Conservation (phyloP, 495 filamentous ascomycete species). For the Hyaloscypha bicolor region DNA sequence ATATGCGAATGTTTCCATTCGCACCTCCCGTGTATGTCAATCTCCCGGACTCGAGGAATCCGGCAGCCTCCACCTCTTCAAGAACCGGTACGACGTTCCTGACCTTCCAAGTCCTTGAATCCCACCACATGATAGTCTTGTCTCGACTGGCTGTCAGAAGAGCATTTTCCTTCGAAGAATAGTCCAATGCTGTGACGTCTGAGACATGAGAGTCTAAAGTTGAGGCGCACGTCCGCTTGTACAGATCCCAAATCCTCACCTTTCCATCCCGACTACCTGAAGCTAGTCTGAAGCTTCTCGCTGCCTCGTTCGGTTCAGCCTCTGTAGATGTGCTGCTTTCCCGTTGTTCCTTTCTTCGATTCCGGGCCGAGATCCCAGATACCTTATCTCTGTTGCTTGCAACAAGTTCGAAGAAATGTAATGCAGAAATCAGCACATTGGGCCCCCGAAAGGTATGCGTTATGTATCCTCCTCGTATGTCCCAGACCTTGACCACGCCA, state of each 20-base stretch:
- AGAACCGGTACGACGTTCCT: slow-evolving; percentile 80
- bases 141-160: slow-evolving; percentile 91
- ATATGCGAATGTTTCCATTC: slow-evolving; percentile 78
- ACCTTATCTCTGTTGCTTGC: slow-evolving; percentile 41
- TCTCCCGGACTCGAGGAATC: slow-evolving; percentile 70
- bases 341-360: slow-evolving; percentile 36
- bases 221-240: slow-evolving; percentile 75
- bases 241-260: slow-evolving; percentile 87
- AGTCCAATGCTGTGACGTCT: slow-evolving; percentile 83
- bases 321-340: slow-evolving; percentile 46
- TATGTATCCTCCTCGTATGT: slow-evolving; percentile 85
- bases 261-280: slow-evolving; percentile 93
- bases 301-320: slow-evolving; percentile 40
- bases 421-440: slow-evolving; percentile 83
- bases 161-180: slow-evolving; percentile 68
- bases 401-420: slow-evolving; percentile 85
- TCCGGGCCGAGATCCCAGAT: slow-evolving; percentile 25
- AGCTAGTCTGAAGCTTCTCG: slow-evolving; percentile 73
- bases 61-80: slow-evolving; percentile 81
- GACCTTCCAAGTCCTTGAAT: slow-evolving; percentile 80
- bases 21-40: slow-evolving; percentile 85
- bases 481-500: slow-evolving; percentile 94
- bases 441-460: slow-evolving; percentile 96
- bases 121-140: slow-evolving; percentile 92
- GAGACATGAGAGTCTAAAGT: slow-evolving; percentile 87